phyloP scores from a whole-genome alignment of 257 asterid species.

The Cynanchum wilfordii region DNA sequence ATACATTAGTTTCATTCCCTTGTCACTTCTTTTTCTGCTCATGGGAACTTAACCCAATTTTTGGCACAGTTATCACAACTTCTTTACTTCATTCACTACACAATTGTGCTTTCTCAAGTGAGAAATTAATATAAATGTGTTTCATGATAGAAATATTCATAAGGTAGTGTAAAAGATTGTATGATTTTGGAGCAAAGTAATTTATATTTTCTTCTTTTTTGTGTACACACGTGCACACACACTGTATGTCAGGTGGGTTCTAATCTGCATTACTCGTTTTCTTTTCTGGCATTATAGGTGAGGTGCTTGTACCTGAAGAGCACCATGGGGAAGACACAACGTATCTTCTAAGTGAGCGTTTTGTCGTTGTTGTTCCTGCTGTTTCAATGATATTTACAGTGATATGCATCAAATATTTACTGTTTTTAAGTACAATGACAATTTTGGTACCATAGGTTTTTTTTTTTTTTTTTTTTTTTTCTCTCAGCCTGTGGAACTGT shows the following conservation, averaged over 20 bases:
- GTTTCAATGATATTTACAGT: background rate
- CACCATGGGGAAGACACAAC: constrained; percentile 19
- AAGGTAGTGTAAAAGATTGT: background rate
- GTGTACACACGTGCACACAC: too few relatives aligned
- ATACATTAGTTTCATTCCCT: background rate
- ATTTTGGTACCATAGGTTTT: background rate
- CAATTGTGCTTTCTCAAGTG: background rate
- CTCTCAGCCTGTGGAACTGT: background rate
- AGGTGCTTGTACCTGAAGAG: constrained; percentile 21
- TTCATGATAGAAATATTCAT: background rate
- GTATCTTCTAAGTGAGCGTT: background rate
- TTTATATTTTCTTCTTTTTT: too few relatives aligned
- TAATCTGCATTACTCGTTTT: background rate
- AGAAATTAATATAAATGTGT: background rate
- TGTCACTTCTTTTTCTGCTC: background rate
- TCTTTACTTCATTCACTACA: background rate
- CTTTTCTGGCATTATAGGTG: constrained; percentile 5
- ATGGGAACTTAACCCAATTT: background rate
- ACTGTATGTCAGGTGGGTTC: too few relatives aligned
- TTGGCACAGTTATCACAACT: background rate
- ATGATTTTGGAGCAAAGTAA: too few relatives aligned
- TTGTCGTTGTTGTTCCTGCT: background rate
- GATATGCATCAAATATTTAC: background rate
- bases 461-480: background rate
- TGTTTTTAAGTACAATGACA: background rate